phyloP scores from a whole-genome alignment of 495 filamentous ascomycete species.

The Penicillium steckii region DNA sequence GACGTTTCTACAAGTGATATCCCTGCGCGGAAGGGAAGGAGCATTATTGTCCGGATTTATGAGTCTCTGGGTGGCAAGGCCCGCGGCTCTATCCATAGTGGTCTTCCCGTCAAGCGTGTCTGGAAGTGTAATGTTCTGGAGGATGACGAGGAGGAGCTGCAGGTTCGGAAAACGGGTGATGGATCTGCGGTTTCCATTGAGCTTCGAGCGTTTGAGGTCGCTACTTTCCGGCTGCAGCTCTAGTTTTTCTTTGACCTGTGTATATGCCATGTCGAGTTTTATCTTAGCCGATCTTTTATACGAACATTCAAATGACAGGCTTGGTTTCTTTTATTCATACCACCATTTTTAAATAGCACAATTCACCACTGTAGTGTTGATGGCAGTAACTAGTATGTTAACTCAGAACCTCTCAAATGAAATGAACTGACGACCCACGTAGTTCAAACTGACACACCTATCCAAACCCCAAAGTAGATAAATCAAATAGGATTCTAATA shows the following conservation, averaged over 20 bases:
- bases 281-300: too few relatives aligned
- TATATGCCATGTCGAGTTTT: background rate
- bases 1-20: conserved; percentile 76
- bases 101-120: conserved; percentile 68
- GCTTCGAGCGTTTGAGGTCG: conserved; percentile 86
- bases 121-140: conserved; percentile 74
- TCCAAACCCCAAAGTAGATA: too few relatives aligned
- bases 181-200: conserved; percentile 57
- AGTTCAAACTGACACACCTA: too few relatives aligned
- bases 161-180: conserved; percentile 44
- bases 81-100: conserved; percentile 62
- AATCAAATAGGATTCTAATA: too few relatives aligned
- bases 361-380: too few relatives aligned
- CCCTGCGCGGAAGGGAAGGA: conserved; percentile 64
- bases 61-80: conserved; percentile 86
- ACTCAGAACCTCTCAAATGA: too few relatives aligned
- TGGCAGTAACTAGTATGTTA: too few relatives aligned
- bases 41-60: conserved; percentile 80
- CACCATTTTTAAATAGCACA: too few relatives aligned
- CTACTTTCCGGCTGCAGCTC: conserved; percentile 76
- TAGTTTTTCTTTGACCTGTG: conserved; percentile 19
- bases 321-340: too few relatives aligned
- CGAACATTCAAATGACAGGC: too few relatives aligned
- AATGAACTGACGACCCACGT: too few relatives aligned
- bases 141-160: conserved; percentile 56